A percentile compares a stretch with the other conserved stretches of the same genome.
phyloP scores from a whole-genome alignment of 1,139 yeast species.

The Blastobotrys aristatus region DNA sequence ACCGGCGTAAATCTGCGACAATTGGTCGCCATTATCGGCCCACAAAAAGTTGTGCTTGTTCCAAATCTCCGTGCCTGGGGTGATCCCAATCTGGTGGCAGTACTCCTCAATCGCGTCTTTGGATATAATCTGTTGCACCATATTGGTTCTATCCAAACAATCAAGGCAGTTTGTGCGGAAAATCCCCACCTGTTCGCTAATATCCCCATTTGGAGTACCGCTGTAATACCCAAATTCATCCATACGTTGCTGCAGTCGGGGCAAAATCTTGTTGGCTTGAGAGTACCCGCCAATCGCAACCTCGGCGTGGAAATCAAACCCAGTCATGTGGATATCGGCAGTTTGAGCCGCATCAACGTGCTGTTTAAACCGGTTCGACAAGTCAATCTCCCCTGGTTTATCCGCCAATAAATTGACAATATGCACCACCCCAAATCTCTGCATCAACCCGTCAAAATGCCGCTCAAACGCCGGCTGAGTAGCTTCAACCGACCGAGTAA shows the following conservation, averaged over 20 bases:
- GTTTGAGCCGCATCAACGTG: conserved; percentile 42
- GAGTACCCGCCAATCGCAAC: conserved; percentile 85
- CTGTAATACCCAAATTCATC: conserved; percentile 78
- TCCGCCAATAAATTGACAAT: conserved; percentile 77
- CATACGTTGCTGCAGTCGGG: conserved; percentile 57
- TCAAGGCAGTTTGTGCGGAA: conserved; percentile 92
- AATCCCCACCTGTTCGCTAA: conserved; percentile 79
- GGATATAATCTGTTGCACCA: conserved; percentile 84
- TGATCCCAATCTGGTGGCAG: conserved; percentile 42
- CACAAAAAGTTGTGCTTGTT: conserved; percentile 73
- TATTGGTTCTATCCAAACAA: conserved; percentile 90
- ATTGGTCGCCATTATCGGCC: conserved; percentile 98
- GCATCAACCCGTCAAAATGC: conserved; percentile 67
- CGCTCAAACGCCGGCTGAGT: conserved; percentile 83
- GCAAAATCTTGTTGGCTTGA: conserved; percentile 69
- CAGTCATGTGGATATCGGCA: conserved; percentile 45
- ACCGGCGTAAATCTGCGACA: conserved; percentile 95
- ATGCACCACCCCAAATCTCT: conserved; percentile 81
- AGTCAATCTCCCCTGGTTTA: conserved; percentile 68
- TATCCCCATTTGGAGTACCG: conserved; percentile 47
- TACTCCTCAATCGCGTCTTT: conserved; percentile 61
- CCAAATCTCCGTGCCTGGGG: conserved; percentile 46
- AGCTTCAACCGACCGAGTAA: conserved; percentile 86
- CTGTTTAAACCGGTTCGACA: conserved; percentile 59
- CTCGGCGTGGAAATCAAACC: conserved; percentile 91